Evolutionary conservation across 768 basidiomycete genomes (phyloP).

Genomic region (Pleurotus salmoneostramineus): DNA sequence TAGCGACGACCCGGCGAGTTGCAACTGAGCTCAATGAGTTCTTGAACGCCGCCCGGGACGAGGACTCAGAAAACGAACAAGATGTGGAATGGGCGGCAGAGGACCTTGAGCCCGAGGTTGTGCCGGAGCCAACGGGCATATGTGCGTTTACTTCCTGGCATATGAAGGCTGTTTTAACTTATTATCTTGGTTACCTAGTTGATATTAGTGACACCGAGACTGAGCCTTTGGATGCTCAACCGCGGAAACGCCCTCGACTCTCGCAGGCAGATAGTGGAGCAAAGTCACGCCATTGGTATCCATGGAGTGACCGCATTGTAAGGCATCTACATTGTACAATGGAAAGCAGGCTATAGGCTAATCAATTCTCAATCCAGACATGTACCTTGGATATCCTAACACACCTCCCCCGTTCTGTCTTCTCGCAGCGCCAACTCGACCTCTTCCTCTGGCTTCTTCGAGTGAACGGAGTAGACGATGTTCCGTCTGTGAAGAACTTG

Average conservation of each 20-base stretch:
- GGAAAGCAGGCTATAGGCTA: too few relatives aligned
- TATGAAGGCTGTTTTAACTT: too few relatives aligned
- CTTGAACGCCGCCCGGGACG: background rate
- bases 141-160: background rate
- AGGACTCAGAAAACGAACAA: background rate
- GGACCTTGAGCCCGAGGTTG: background rate
- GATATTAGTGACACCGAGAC: background rate
- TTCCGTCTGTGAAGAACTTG: slow-evolving; percentile 17
- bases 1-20: background rate
- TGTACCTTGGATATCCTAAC: slow-evolving; percentile 26
- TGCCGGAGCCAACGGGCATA: background rate
- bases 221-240: background rate
- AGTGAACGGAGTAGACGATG: slow-evolving; percentile 15
- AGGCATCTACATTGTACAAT: too few relatives aligned
- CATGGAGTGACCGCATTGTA: background rate
- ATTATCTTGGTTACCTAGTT: too few relatives aligned
- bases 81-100: background rate
- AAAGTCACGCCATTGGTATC: background rate
- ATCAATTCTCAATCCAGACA: slow-evolving; percentile 12
- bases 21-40: background rate
- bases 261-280: background rate
- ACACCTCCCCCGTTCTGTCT: slow-evolving; percentile 26
- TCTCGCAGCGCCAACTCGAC: slow-evolving; percentile 23
- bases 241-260: background rate
- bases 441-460: slow-evolving; percentile 23